These are phyloP conservation scores for Candida alai DNA, from an alignment of 805 yeast species.

Conservation along the genomic window DNA sequence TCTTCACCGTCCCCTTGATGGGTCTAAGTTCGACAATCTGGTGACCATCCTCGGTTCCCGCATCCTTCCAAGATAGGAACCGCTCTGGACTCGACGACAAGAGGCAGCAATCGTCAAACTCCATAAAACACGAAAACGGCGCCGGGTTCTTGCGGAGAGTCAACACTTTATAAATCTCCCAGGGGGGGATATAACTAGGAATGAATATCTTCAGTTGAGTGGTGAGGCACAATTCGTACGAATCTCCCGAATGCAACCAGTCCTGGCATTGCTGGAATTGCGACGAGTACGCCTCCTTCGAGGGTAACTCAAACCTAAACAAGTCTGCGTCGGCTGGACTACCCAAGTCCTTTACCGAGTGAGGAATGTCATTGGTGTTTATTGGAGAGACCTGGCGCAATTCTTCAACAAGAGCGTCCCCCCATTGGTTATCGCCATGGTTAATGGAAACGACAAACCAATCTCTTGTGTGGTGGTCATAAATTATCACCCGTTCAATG, in stretches of 20 bases:
- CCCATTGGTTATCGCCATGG: constrained; percentile 34
- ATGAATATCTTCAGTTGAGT: constrained; percentile 61
- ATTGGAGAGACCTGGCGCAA: constrained; percentile 8
- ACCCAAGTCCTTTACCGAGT: constrained; percentile 19
- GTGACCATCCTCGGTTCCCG: constrained; percentile 23
- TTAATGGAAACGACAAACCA: constrained; percentile 53
- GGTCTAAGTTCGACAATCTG: constrained; percentile 77
- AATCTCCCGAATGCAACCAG: constrained; percentile 72
- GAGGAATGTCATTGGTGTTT: constrained; percentile 20
- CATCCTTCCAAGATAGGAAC: constrained; percentile 69
- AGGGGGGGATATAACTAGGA: constrained; percentile 49
- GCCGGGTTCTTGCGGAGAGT: constrained; percentile 73
- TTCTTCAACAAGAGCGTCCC: constrained; percentile 15
- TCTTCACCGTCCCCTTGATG: constrained; percentile 91
- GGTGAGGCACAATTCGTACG: constrained; percentile 90
- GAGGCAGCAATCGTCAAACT: constrained; percentile 59
- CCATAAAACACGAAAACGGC: constrained; percentile 82
- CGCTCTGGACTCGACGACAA: constrained; percentile 94
- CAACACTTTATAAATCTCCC: constrained; percentile 77
- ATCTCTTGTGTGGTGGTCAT: constrained; percentile 43
- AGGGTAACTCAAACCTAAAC: constrained; percentile 45
- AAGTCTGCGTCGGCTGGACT: constrained; percentile 20
- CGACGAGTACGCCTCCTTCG: constrained; percentile 46
- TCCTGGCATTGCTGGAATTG: constrained; percentile 65
- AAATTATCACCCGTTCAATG: constrained; percentile 59